Base-by-base conservation (phyloP, 345 rosid species). In the Eucalyptus decipiens region DNA sequence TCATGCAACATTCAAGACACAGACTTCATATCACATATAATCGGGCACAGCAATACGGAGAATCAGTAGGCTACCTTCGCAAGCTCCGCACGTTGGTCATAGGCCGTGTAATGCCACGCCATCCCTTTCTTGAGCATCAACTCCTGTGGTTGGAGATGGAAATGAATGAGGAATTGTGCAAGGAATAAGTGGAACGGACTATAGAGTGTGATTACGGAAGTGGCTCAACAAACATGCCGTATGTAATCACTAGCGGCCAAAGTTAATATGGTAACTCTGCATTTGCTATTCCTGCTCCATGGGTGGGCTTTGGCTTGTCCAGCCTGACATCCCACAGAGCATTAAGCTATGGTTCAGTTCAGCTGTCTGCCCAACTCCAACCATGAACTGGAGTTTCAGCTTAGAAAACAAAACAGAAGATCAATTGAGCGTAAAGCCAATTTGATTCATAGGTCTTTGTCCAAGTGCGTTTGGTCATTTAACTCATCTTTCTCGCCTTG, bases 61-160 rank as follows among this genome's bases (percentile, higher is more conserved):
- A 42, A 13, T 54, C 81, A 62, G 87, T 42, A 69, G 80, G 94
- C 88, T 86, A 92, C 98, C 89, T 92, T 89, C 80, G 95, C 96
- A 30, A 97, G 91, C 89, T 95, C 95, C 34, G 16, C 6, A 49
- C 96, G 95, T 60, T 93, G 88, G 92, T 96, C 99, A 87, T 94
- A 95, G n/a, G 94, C 93, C 40, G 88, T 19, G 90, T 96, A 96
- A 92, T 97, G 99, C 99, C 99, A 97, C 45, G 97, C 99, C 56
- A 92, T 67, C 47, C 99, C 98, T 91, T 94, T 96, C 95, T 94
- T 96, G 49, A 96, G 95, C 98, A 96, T 96, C 89, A 86, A 80
- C 92, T 97, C 99, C 99, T 95, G 90, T 21, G 47, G 30, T 76
- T 40, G 47, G 85, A 76, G 47, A 76, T 76, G 85, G 83, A 76